Conservation (phyloP, 2,329 filamentous ascomycete species). For the Phyllosticta paracitricarpa region DNA sequence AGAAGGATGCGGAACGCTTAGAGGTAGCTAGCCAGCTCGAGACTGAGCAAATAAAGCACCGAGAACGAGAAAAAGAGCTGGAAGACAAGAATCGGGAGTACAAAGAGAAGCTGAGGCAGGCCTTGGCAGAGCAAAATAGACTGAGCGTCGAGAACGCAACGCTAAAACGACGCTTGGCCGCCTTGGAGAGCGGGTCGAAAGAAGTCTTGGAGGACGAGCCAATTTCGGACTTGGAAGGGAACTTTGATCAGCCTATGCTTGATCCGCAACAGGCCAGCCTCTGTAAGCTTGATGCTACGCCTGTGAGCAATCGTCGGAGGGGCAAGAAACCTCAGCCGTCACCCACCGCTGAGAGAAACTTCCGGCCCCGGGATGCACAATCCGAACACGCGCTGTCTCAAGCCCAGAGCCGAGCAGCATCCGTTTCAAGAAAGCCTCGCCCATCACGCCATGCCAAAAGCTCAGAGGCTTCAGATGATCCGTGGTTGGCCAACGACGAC, state of each 20-base stretch:
- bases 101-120: slow-evolving; percentile 26
- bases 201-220: neutral
- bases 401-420: neutral
- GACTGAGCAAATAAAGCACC: slow-evolving; percentile 57
- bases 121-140: slow-evolving; percentile 23
- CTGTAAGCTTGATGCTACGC: slow-evolving; percentile 5
- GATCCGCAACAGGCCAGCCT: slow-evolving; percentile 7
- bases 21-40: slow-evolving; percentile 56
- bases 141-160: slow-evolving; percentile 24
- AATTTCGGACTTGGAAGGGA: slow-evolving; percentile 2
- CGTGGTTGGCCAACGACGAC: slow-evolving; percentile 4
- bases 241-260: slow-evolving; percentile 7
- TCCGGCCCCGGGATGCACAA: neutral
- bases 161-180: slow-evolving; percentile 23
- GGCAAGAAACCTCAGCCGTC: neutral
- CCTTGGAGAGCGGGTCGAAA: slow-evolving; percentile 15
- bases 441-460: neutral
- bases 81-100: slow-evolving; percentile 46
- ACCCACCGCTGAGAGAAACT: neutral
- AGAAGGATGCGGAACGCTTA: slow-evolving; percentile 63
- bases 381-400: neutral
- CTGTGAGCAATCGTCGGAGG: neutral
- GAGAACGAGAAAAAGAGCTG: slow-evolving; percentile 54
- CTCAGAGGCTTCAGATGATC: slow-evolving; percentile 1
- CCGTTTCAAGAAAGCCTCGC: neutral